These are phyloP conservation scores for Cucurbita pepo DNA, from an alignment of 306 rosid genomes.

Conservation along the genomic window DNA sequence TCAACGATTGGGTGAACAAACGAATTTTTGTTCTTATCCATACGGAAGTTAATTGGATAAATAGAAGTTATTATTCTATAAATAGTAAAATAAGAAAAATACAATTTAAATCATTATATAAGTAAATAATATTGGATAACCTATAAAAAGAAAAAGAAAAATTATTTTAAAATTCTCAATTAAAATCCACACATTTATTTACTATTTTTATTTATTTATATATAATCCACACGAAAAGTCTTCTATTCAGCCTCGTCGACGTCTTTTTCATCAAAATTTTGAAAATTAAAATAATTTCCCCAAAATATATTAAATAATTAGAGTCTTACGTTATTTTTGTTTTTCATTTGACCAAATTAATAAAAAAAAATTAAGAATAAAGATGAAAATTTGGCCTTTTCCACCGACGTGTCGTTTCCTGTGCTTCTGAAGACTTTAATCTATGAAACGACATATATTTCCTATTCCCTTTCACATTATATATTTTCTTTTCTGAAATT, in stretches of 20 bases:
- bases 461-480: not conserved
- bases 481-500: not conserved
- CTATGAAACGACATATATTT: not conserved
- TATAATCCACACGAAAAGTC: not conserved
- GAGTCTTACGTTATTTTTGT: not conserved
- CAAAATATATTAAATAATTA: not conserved
- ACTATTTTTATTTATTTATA: not conserved
- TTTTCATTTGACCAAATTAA: not conserved
- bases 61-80: too few species aligned
- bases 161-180: too few species aligned
- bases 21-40: too few species aligned
- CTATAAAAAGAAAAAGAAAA: too few species aligned
- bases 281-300: not conserved
- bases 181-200: not conserved
- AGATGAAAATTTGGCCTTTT: conserved; percentile 4
- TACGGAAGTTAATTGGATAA: too few species aligned
- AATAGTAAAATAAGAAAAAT: too few species aligned
- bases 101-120: too few species aligned
- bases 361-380: not conserved
- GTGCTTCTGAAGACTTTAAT: not conserved
- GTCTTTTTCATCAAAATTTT: not conserved
- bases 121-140: too few species aligned
- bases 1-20: too few species aligned
- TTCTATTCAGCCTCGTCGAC: not conserved
- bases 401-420: conserved; percentile 4